phyloP scores from a whole-genome alignment of 805 yeast species.

The Kazachstania bromeliacearum region DNA sequence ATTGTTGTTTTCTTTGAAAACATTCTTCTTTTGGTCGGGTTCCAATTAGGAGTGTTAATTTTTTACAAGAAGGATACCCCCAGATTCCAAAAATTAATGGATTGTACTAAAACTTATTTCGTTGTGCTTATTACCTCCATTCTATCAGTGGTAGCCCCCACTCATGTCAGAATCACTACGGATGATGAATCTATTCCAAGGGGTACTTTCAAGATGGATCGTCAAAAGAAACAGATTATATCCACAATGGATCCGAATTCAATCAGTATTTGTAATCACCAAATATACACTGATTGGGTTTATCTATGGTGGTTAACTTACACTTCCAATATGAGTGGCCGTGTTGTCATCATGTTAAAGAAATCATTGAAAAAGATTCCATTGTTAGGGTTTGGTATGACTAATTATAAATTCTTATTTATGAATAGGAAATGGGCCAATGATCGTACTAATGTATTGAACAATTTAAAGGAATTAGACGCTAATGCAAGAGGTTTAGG shows the following conservation, averaged over 20 bases:
- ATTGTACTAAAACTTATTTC: conserved; percentile 50
- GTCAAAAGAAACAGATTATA: conserved; percentile 15
- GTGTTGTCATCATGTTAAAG: conserved; percentile 66
- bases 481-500: conserved; percentile 52
- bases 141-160: conserved; percentile 43
- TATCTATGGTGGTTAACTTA: conserved; percentile 81
- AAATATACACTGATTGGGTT: conserved; percentile 90
- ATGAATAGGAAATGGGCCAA: conserved; percentile 78
- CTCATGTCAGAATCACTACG: conserved; percentile 42
- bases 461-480: conserved; percentile 47
- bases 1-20: too few relatives aligned
- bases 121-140: conserved; percentile 44
- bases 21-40: too few relatives aligned
- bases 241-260: conserved; percentile 41
- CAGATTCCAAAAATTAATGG: conserved; percentile 35
- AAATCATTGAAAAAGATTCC: conserved; percentile 65
- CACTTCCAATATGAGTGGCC: conserved; percentile 54
- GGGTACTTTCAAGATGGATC: conserved; percentile 26
- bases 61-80: conserved; percentile 26
- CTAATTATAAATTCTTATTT: conserved; percentile 63
- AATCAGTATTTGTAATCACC: conserved; percentile 80
- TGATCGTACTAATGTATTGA: conserved; percentile 53
- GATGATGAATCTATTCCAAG: conserved; percentile 32
- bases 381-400: conserved; percentile 79
- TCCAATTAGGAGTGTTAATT: too few relatives aligned